Evolutionary conservation across 306 rosid species (phyloP).

Genomic region (Erythrophleum fordii): DNA sequence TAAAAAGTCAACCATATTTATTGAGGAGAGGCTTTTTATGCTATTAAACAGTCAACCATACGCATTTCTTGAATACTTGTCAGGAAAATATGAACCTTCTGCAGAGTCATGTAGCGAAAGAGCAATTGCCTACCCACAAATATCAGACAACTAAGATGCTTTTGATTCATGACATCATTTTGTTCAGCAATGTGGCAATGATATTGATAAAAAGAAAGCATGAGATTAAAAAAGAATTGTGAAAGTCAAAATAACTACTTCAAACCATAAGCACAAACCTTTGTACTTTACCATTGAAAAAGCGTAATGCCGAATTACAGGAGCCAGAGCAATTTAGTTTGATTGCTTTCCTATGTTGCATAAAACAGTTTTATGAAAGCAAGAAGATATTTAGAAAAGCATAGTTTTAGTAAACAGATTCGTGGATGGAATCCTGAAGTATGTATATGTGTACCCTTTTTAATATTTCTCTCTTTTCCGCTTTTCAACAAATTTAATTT

Average conservation of each 20-base stretch:
- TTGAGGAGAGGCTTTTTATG: too few relatives aligned
- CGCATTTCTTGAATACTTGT: too few relatives aligned
- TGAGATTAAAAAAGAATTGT: slow-evolving; percentile 13
- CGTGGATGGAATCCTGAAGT: not conserved
- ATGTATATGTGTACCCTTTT: not conserved
- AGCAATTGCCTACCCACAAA: slow-evolving; percentile 74
- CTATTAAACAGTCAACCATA: too few relatives aligned
- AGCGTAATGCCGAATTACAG: not conserved
- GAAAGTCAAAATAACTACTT: slow-evolving; percentile 6
- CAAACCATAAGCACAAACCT: not conserved
- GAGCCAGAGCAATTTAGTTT: not conserved
- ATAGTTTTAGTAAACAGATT: not conserved
- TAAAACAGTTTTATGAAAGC: not conserved
- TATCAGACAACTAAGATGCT: slow-evolving; percentile 34
- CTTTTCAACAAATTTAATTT: not conserved
- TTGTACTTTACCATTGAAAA: not conserved
- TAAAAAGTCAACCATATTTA: too few relatives aligned
- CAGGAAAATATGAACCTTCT: slow-evolving; percentile 37
- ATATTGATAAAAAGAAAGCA: too few relatives aligned
- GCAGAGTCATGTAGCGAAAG: slow-evolving; percentile 70
- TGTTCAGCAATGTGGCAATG: slow-evolving; percentile 12
- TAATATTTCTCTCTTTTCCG: not conserved
- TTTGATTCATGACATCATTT: slow-evolving; percentile 8
- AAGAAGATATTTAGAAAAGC: not conserved
- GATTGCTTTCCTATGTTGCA: not conserved